Evolutionary conservation across 2,329 filamentous ascomycete species (phyloP).

Genomic region (Aspergillus phoenicis): DNA sequence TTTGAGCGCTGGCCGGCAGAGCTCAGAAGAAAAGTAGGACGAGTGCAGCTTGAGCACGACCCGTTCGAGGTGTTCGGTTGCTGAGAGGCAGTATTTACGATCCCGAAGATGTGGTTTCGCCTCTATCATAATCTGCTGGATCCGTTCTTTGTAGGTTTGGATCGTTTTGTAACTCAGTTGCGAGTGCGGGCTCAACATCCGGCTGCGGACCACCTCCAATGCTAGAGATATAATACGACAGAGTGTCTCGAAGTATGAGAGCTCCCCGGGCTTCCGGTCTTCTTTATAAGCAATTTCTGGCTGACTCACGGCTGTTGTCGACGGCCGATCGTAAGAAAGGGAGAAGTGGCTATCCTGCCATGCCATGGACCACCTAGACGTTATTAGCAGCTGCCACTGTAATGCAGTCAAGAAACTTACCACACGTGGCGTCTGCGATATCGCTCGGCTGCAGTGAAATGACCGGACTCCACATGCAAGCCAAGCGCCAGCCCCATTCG

Average conservation of each 20-base stretch:
- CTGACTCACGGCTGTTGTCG: constrained; percentile 57
- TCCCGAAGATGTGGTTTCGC: constrained; percentile 61
- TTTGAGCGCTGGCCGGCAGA: constrained; percentile 63
- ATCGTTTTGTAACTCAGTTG: constrained; percentile 59
- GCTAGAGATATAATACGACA: constrained; percentile 57
- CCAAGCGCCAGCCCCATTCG: constrained; percentile 63
- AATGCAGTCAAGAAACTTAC: constrained; percentile 28
- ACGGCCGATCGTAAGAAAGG: constrained; percentile 63
- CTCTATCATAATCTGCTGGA: constrained; percentile 60
- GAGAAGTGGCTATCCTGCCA: constrained; percentile 68
- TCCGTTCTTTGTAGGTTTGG: constrained; percentile 58
- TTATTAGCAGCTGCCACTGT: neutral
- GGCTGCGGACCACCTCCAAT: constrained; percentile 62
- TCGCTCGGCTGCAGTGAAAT: constrained; percentile 53
- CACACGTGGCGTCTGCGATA: constrained; percentile 49
- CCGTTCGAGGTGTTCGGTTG: constrained; percentile 60
- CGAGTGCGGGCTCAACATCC: constrained; percentile 56
- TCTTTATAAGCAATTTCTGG: constrained; percentile 54
- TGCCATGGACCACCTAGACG: constrained; percentile 60
- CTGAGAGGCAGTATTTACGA: constrained; percentile 43
- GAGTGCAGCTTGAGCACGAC: constrained; percentile 64
- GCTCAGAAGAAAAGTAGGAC: constrained; percentile 64
- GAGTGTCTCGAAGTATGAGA: constrained; percentile 61
- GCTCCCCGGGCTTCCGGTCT: constrained; percentile 51
- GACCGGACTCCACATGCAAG: constrained; percentile 60